Percentiles rank a stretch among this genome's conserved stretches.
Conservation (phyloP, 345 rosid genomes). For the Melaleuca quinquenervia region DNA sequence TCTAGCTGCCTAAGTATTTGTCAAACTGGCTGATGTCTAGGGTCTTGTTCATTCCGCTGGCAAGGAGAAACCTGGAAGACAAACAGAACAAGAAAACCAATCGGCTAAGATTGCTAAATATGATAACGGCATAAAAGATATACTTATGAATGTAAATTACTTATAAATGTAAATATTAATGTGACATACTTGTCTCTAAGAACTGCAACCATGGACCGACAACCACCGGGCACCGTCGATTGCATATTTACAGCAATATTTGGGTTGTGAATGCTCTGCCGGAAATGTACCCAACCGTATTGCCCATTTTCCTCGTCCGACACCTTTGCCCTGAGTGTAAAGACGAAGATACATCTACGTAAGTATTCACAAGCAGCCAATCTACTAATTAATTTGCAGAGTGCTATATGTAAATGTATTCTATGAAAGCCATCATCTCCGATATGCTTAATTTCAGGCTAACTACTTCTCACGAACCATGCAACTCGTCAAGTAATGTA, state of each 20-base stretch:
- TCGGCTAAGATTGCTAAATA: neutral
- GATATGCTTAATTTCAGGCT: neutral
- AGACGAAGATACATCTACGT: neutral
- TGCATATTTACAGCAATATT: constrained; percentile 78
- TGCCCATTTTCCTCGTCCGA: constrained; percentile 41
- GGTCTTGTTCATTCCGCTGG: constrained; percentile 47
- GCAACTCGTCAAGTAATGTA: neutral
- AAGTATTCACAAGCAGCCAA: neutral
- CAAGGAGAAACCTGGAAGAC: constrained; percentile 44
- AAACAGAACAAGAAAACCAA: neutral
- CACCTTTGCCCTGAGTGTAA: constrained; percentile 49
- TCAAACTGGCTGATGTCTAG: constrained; percentile 56
- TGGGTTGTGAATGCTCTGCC: constrained; percentile 96
- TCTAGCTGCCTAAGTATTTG: constrained; percentile 7
- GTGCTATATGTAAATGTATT: neutral
- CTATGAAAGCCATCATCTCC: neutral
- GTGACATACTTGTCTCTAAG: constrained; percentile 45
- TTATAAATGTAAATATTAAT: too few species aligned
- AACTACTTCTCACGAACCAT: neutral
- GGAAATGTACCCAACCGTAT: constrained; percentile 69
- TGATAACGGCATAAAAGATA: too few species aligned
- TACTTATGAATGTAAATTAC: neutral
- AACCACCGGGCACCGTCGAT: constrained; percentile 56
- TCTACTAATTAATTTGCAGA: neutral
- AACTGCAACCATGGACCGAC: constrained; percentile 35